Conservation (phyloP, 2,329 filamentous ascomycete species). For the Aspergillus luchuensis region DNA sequence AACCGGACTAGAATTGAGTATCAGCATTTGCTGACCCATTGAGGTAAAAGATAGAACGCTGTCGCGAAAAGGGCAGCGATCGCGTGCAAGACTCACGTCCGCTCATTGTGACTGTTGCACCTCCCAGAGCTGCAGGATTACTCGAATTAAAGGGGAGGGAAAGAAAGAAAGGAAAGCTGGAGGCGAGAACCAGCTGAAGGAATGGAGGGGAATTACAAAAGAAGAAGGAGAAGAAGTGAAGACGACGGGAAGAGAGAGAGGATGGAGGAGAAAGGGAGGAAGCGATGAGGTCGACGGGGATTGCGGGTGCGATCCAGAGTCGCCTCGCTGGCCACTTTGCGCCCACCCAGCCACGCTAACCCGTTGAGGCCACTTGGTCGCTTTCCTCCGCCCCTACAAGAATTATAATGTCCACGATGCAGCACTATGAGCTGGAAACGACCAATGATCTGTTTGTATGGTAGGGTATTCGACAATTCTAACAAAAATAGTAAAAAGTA, state of each 20-base stretch:
- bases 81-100: constrained; percentile 55
- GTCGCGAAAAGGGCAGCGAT: constrained; percentile 27
- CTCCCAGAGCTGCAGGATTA: constrained; percentile 32
- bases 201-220: constrained; percentile 30
- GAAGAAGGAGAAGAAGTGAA: constrained; percentile 29
- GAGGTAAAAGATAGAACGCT: constrained; percentile 18
- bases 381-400: constrained; percentile 23
- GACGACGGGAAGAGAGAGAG: constrained; percentile 23
- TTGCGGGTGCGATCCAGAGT: constrained; percentile 29
- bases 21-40: constrained; percentile 35
- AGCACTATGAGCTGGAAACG: neutral
- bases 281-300: constrained; percentile 29
- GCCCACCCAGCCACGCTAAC: constrained; percentile 38
- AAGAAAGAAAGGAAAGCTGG: constrained; percentile 35
- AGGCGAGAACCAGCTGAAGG: constrained; percentile 38
- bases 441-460: neutral
- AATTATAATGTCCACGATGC: too few species aligned
- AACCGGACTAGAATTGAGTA: constrained; percentile 73
- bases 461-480: neutral
- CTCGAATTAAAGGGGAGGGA: constrained; percentile 20
- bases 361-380: constrained; percentile 43
- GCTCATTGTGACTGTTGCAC: constrained; percentile 56
- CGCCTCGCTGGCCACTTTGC: constrained; percentile 42
- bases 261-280: constrained; percentile 25
- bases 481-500: too few species aligned